Conservation (phyloP, 2,329 filamentous ascomycete genomes). For the Alternaria dauci region DNA sequence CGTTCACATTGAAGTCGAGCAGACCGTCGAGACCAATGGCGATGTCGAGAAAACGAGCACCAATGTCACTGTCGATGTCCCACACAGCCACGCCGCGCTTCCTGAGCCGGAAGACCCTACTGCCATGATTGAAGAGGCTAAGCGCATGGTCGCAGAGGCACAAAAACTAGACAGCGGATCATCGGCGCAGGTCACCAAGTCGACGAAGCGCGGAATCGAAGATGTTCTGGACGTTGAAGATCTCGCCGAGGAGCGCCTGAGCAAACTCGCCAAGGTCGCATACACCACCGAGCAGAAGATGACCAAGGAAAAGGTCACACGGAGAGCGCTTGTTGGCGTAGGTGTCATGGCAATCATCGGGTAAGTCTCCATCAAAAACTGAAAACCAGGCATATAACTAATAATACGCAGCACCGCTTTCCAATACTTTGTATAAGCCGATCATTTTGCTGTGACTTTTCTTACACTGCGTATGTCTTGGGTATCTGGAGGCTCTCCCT, state of each 20-base stretch:
- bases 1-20: constrained; percentile 75
- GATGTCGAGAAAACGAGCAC: constrained; percentile 75
- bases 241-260: constrained; percentile 58
- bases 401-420: constrained; percentile 37
- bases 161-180: constrained; percentile 59
- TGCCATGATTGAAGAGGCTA: constrained; percentile 85
- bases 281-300: constrained; percentile 73
- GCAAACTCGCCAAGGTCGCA: constrained; percentile 74
- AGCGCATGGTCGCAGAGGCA: constrained; percentile 83
- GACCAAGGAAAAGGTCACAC: constrained; percentile 85
- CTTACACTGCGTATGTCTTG: constrained; percentile 18
- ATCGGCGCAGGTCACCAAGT: constrained; percentile 24
- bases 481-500: constrained; percentile 9
- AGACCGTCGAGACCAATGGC: constrained; percentile 65
- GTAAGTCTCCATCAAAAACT: constrained; percentile 67
- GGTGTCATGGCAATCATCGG: constrained; percentile 87
- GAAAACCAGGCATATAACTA: constrained; percentile 18
- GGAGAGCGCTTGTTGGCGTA: constrained; percentile 83
- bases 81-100: constrained; percentile 70
- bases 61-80: constrained; percentile 78
- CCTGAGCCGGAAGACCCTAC: constrained; percentile 79
- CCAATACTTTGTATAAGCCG: constrained; percentile 37
- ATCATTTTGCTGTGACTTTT: not conserved
- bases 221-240: constrained; percentile 68
- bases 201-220: constrained; percentile 55